These are phyloP conservation scores for Exsudoporus floridanus DNA, from an alignment of 1,284 basidiomycete genomes.

Conservation along the genomic window DNA sequence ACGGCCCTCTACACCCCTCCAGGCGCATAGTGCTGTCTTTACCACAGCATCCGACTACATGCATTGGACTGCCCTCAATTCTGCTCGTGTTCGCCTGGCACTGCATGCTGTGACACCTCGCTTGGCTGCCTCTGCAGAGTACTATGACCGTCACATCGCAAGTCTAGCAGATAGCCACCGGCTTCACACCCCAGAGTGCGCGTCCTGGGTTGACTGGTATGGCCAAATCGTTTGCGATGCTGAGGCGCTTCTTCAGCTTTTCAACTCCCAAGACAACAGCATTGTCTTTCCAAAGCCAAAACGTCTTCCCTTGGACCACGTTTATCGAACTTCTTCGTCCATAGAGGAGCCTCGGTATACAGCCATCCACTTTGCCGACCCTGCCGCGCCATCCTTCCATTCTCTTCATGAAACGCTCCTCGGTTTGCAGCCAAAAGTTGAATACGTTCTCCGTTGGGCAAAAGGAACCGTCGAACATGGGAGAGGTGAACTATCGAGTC, in stretches of 20 bases:
- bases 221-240: slow-evolving; percentile 74
- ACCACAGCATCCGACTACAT: slow-evolving; percentile 47
- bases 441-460: slow-evolving; percentile 68
- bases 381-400: slow-evolving; percentile 59
- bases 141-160: slow-evolving; percentile 51
- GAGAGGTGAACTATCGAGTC: slow-evolving; percentile 36
- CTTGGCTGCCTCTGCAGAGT: slow-evolving; percentile 71
- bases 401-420: slow-evolving; percentile 68
- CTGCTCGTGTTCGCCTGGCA: slow-evolving; percentile 62
- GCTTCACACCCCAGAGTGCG: slow-evolving; percentile 45
- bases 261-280: slow-evolving; percentile 23
- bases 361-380: slow-evolving; percentile 74
- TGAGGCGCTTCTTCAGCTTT: slow-evolving; percentile 58
- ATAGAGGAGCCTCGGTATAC: slow-evolving; percentile 49
- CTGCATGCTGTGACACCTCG: slow-evolving; percentile 70
- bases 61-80: slow-evolving; percentile 47
- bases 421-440: slow-evolving; percentile 47
- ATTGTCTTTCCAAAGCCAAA: slow-evolving; percentile 39
- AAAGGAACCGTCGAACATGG: slow-evolving; percentile 36
- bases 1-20: slow-evolving; percentile 42
- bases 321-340: slow-evolving; percentile 48
- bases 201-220: slow-evolving; percentile 88
- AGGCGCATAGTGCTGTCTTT: slow-evolving; percentile 55
- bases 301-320: slow-evolving; percentile 70
- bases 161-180: slow-evolving; percentile 32